Percentiles rank a stretch among this genome's conserved stretches.
These are phyloP conservation scores for Lactifluus piperatus DNA, from an alignment of 768 basidiomycete genomes.

Conservation along the genomic window DNA sequence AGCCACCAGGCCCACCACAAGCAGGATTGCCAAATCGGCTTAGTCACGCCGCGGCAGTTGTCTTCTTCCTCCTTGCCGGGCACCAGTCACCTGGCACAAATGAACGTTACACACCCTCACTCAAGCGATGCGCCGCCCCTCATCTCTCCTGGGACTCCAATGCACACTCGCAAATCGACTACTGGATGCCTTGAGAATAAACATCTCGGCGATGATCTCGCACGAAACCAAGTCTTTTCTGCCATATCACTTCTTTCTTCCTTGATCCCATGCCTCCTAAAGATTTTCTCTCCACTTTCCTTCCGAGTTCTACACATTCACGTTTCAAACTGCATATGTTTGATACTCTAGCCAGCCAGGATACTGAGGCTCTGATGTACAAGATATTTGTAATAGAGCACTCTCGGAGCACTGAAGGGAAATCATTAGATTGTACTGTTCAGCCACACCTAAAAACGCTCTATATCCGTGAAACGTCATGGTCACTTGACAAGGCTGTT, in stretches of 20 bases:
- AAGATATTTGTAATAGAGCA: no score
- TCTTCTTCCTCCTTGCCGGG: no score
- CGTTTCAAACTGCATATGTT: not conserved
- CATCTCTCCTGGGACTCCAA: not conserved
- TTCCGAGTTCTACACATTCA: not conserved
- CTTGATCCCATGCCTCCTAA: not conserved
- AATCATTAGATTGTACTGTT: not conserved
- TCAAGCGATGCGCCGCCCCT: not conserved
- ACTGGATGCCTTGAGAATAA: not conserved
- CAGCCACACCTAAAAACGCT: not conserved
- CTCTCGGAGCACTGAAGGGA: not conserved
- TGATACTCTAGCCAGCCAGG: not conserved
- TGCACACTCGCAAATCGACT: not conserved
- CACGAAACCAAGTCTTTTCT: not conserved
- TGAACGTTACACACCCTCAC: not conserved
- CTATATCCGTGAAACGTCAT: not conserved
- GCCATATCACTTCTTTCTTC: not conserved
- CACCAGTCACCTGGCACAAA: no score
- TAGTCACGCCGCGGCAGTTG: no score
- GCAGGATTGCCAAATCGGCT: no score
- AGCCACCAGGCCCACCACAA: no score
- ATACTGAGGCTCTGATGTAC: not conserved
- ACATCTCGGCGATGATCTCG: no score
- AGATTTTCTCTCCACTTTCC: no score
- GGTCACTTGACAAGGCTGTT: not conserved